Evolutionary conservation across 2,329 filamentous ascomycete species (phyloP).

Genomic region (Drechslerella coelobrocha): DNA sequence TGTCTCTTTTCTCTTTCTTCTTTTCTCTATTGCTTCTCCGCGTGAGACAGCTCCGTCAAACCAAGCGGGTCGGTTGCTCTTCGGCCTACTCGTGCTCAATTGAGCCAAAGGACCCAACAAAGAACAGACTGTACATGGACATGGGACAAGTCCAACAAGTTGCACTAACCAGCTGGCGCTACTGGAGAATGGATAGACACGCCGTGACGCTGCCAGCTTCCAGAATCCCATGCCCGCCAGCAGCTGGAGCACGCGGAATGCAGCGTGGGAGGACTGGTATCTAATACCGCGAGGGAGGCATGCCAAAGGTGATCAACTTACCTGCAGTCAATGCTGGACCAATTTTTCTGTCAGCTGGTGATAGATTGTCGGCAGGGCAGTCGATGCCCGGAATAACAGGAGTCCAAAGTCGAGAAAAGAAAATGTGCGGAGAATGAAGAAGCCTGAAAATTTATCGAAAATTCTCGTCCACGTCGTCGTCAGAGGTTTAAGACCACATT

Average conservation of each 20-base stretch:
- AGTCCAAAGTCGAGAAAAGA: neutral
- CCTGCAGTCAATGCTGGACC: slow-evolving; percentile 4
- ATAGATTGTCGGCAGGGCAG: neutral
- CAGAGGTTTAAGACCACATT: slow-evolving; percentile 3
- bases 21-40: neutral
- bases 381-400: neutral
- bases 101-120: no score
- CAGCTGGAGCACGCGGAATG: neutral
- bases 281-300: neutral
- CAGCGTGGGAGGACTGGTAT: neutral
- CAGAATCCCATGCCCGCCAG: neutral
- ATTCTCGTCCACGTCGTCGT: slow-evolving; percentile 12
- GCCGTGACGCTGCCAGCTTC: neutral
- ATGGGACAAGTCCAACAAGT: neutral
- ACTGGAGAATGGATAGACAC: neutral
- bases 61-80: neutral
- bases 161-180: no score
- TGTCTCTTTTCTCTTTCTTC: slow-evolving; percentile 11
- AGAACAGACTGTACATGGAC: neutral
- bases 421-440: neutral
- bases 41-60: slow-evolving; percentile 5
- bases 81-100: neutral
- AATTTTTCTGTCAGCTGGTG: slow-evolving; percentile 1
- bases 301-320: neutral
- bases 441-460: slow-evolving; percentile 7